Evolutionary conservation across 2,329 filamentous ascomycete genomes (phyloP).

Genomic region (Sclerotinia borealis): DNA sequence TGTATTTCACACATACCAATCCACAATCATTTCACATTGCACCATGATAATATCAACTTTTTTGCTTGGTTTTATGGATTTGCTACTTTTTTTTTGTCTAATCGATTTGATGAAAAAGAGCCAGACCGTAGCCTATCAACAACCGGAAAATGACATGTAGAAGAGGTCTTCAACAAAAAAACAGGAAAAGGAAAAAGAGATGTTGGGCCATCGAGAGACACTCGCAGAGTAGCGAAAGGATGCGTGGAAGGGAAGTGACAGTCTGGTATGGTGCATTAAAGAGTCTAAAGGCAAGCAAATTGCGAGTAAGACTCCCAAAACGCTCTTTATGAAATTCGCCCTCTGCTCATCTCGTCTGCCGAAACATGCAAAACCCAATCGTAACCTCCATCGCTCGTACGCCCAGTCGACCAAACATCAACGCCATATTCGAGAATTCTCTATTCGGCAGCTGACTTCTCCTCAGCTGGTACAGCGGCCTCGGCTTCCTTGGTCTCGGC

Average conservation of each 20-base stretch:
- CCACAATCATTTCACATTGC: background rate
- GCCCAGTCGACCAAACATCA: constrained; percentile 30
- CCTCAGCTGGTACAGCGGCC: constrained; percentile 41
- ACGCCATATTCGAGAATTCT: constrained; percentile 28
- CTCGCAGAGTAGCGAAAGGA: constrained; percentile 13
- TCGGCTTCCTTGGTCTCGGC: constrained; percentile 46
- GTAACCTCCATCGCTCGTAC: constrained; percentile 27
- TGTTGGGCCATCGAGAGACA: constrained; percentile 8
- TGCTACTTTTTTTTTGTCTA: constrained; percentile 31
- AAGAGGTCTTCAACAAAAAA: constrained; percentile 15
- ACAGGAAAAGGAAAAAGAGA: constrained; percentile 10
- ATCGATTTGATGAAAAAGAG: constrained; percentile 18
- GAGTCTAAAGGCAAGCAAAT: constrained; percentile 31
- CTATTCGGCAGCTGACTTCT: constrained; percentile 32
- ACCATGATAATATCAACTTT: background rate
- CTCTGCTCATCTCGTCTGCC: constrained; percentile 25
- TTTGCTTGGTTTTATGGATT: constrained; percentile 23
- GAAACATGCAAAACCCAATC: constrained; percentile 30
- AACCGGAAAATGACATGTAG: constrained; percentile 10
- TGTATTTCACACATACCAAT: background rate
- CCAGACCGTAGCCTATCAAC: constrained; percentile 14
- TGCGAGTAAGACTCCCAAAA: constrained; percentile 30
- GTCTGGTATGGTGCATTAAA: constrained; percentile 29
- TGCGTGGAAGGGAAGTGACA: constrained; percentile 24
- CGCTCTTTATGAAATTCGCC: constrained; percentile 23